These are phyloP conservation scores for Aureobasidium lini DNA, from an alignment of 2,329 filamentous ascomycete genomes.

Conservation along the genomic window DNA sequence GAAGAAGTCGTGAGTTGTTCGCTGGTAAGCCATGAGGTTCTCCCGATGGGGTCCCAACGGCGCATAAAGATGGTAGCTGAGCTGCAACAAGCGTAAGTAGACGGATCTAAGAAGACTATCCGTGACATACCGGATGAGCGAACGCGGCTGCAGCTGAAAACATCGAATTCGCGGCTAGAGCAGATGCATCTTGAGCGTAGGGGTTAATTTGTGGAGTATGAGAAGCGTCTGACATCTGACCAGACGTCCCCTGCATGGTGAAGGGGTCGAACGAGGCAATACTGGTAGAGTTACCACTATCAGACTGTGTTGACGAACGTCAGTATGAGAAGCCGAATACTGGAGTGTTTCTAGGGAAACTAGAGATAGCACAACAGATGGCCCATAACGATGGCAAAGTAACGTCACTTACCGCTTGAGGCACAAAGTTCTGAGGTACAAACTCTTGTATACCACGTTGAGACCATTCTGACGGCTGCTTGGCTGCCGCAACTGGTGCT, in stretches of 20 bases:
- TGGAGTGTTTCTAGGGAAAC: neutral
- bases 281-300: slow-evolving; percentile 27
- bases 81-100: slow-evolving; percentile 20
- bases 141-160: slow-evolving; percentile 54
- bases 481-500: slow-evolving; percentile 38
- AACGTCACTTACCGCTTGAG: slow-evolving; percentile 27
- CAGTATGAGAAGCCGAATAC: neutral
- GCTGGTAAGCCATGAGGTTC: slow-evolving; percentile 76
- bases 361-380: neutral
- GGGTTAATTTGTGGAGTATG: slow-evolving; percentile 48
- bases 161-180: slow-evolving; percentile 56
- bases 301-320: slow-evolving; percentile 14
- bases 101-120: neutral
- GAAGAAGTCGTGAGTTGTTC: slow-evolving; percentile 84
- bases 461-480: slow-evolving; percentile 43
- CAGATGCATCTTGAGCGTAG: slow-evolving; percentile 65
- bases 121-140: slow-evolving; percentile 38
- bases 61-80: slow-evolving; percentile 89
- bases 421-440: slow-evolving; percentile 49
- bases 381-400: neutral
- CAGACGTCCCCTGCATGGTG: slow-evolving; percentile 25
- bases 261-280: slow-evolving; percentile 39
- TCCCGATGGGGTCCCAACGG: slow-evolving; percentile 76
- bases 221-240: slow-evolving; percentile 16
- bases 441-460: slow-evolving; percentile 44